Evolutionary conservation across 2,329 filamentous ascomycete species (phyloP).

Genomic region (Coniochaeta ligniaria): DNA sequence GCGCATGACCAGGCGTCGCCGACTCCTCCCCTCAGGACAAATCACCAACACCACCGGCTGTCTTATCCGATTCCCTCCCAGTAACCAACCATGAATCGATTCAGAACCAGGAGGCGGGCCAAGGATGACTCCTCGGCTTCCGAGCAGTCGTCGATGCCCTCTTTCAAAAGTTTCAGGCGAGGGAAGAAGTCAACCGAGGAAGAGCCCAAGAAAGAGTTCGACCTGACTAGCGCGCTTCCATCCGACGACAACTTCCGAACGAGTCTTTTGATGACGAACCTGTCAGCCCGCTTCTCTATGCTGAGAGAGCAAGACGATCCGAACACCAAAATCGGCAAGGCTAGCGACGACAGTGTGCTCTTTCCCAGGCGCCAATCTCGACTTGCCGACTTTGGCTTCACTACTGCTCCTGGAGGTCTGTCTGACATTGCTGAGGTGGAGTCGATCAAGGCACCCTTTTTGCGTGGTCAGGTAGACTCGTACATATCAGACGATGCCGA

Average conservation of each 20-base stretch:
- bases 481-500: slow-evolving; percentile 63
- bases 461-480: slow-evolving; percentile 55
- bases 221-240: slow-evolving; percentile 69
- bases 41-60: not conserved
- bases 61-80: not conserved
- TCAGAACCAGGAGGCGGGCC: slow-evolving; percentile 65
- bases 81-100: slow-evolving; percentile 60
- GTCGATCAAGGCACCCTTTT: slow-evolving; percentile 60
- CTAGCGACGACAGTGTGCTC: slow-evolving; percentile 89
- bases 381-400: slow-evolving; percentile 60
- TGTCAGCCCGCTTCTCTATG: slow-evolving; percentile 96
- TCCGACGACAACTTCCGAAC: slow-evolving; percentile 87
- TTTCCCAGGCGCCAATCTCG: slow-evolving; percentile 75
- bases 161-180: slow-evolving; percentile 41
- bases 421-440: slow-evolving; percentile 87
- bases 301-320: slow-evolving; percentile 91
- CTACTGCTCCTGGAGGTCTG: slow-evolving; percentile 39
- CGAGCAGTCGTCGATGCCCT: slow-evolving; percentile 40
- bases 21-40: not conserved
- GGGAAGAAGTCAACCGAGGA: slow-evolving; percentile 46
- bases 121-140: slow-evolving; percentile 45
- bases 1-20: not conserved
- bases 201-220: slow-evolving; percentile 58
- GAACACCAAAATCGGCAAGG: slow-evolving; percentile 81
- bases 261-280: slow-evolving; percentile 88